Percentiles rank a stretch among this genome's conserved stretches.
These are phyloP conservation scores for Phytomonas sp. DNA, from an alignment of 208 protist genomes.

Conservation along the genomic window DNA sequence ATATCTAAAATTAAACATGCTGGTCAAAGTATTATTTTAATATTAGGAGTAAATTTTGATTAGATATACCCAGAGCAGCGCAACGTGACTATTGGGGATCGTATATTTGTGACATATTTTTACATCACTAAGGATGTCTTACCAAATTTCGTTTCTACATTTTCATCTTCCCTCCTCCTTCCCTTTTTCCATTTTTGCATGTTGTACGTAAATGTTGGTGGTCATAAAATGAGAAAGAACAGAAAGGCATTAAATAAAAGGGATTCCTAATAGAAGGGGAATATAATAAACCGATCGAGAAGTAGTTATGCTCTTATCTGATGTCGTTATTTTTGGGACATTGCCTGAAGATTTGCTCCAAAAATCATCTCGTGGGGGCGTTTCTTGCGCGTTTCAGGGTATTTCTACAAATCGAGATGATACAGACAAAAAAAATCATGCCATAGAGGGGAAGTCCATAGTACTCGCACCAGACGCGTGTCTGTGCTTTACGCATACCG, in stretches of 20 bases:
- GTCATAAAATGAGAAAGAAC: neutral
- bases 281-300: neutral
- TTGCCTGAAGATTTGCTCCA: conserved; percentile 6
- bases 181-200: neutral
- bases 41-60: conserved; percentile 5
- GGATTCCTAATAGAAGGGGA: neutral
- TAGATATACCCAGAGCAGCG: neutral
- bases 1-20: conserved; percentile 12
- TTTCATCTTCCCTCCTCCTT: neutral
- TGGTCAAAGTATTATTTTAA: conserved; percentile 6
- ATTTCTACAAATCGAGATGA: neutral
- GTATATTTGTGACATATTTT: neutral
- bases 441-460: neutral
- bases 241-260: neutral
- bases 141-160: neutral
- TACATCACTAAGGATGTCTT: neutral
- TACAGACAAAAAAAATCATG: neutral
- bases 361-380: neutral
- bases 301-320: neutral
- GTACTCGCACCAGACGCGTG: neutral
- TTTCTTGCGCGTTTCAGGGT: neutral
- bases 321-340: conserved; percentile 6
- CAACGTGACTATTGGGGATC: neutral
- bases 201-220: neutral
- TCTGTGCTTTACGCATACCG: neutral